Conservation (phyloP, 208 protist genomes). For the Trichomonas gallinae region DNA sequence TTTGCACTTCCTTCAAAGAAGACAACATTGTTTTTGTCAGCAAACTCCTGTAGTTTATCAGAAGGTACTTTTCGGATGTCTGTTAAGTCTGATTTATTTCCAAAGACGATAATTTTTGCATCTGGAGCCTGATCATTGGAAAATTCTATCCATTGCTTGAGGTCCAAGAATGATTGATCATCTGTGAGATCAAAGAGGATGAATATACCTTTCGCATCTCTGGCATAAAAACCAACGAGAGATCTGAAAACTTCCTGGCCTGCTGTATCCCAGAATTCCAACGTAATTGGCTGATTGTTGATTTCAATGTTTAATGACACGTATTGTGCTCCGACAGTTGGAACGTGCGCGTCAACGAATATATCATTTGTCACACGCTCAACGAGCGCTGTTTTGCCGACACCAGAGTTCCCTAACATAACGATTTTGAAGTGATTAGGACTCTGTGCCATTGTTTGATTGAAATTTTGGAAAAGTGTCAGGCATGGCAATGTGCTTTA, state of each 20-base stretch:
- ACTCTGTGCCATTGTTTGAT: background rate
- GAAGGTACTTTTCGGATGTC: background rate
- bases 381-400: background rate
- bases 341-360: background rate
- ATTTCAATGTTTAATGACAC: background rate
- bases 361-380: background rate
- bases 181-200: background rate
- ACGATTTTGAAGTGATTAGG: background rate
- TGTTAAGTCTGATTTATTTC: background rate
- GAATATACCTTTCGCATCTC: background rate
- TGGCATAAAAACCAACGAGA: background rate
- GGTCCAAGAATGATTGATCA: background rate
- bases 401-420: background rate
- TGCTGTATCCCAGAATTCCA: slow-evolving; percentile 11
- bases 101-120: background rate
- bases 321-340: background rate
- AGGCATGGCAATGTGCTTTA: no score
- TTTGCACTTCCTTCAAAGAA: background rate
- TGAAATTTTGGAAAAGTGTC: no score
- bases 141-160: background rate
- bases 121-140: background rate
- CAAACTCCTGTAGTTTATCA: background rate
- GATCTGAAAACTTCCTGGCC: background rate
- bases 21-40: background rate
- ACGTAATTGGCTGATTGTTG: background rate